Conservation (phyloP, 257 asterid species). For the Orobanche coerulescens region DNA sequence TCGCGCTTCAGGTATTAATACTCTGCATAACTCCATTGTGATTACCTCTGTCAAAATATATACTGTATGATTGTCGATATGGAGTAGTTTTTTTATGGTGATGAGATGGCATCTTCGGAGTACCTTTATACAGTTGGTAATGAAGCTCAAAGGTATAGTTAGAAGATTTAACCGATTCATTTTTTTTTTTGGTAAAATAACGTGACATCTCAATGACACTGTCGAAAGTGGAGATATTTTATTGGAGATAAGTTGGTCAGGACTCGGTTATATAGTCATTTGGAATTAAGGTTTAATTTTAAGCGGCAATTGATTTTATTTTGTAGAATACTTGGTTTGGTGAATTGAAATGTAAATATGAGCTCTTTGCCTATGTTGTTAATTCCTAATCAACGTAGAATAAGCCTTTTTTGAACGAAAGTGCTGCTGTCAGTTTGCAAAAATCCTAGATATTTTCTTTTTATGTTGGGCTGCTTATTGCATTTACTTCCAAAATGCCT, state of each 20-base stretch:
- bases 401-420: neutral
- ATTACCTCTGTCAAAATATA: neutral
- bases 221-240: neutral
- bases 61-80: neutral
- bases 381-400: neutral
- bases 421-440: neutral
- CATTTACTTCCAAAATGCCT: neutral
- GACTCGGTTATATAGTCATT: neutral
- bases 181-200: neutral
- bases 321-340: neutral
- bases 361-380: neutral
- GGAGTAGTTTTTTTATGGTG: neutral
- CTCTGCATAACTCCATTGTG: neutral
- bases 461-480: neutral
- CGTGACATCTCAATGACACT: neutral
- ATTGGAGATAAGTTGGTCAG: neutral
- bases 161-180: neutral
- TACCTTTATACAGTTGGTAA: no score
- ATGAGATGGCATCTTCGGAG: no score
- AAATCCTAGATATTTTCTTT: neutral
- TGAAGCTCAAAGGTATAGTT: no score
- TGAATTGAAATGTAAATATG: neutral
- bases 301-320: neutral
- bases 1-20: slow-evolving; percentile 49
- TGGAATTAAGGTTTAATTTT: neutral